These are phyloP conservation scores for Ophiostoma piceae DNA, from an alignment of 2,329 filamentous ascomycete species.

Conservation along the genomic window DNA sequence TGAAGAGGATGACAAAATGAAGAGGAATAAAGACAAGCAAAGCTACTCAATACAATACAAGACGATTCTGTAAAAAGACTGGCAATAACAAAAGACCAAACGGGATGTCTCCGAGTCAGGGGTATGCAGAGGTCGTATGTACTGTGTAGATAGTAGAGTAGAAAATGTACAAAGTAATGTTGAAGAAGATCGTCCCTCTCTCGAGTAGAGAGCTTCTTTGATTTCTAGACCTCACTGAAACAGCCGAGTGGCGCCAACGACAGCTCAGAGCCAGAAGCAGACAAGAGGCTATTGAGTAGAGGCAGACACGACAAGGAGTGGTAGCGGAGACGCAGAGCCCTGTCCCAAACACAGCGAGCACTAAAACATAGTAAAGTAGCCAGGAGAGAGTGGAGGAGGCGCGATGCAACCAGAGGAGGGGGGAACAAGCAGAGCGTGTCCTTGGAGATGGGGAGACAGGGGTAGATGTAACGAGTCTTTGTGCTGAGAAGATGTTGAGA, in stretches of 20 bases:
- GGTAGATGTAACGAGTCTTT: not conserved
- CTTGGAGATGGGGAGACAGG: conserved; percentile 18
- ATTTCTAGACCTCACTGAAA: conserved; percentile 31
- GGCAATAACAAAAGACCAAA: not conserved
- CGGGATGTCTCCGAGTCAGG: conserved; percentile 13
- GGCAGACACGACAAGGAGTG: conserved; percentile 19
- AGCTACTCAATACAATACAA: not conserved
- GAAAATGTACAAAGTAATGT: not conserved
- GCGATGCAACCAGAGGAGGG: conserved; percentile 19
- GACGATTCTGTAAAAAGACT: not conserved
- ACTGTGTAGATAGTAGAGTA: not conserved
- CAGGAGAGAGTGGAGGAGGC: conserved; percentile 17
- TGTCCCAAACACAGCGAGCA: not conserved
- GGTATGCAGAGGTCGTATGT: not conserved
- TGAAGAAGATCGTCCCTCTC: not conserved
- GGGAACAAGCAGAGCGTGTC: conserved; percentile 15
- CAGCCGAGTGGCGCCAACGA: conserved; percentile 32
- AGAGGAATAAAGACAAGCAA: not conserved
- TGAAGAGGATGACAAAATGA: not conserved
- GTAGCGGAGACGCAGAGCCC: not conserved
- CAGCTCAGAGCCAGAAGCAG: conserved; percentile 18
- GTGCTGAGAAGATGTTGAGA: not conserved
- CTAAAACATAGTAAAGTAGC: conserved; percentile 18
- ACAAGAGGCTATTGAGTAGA: conserved; percentile 14
- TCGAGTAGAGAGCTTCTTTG: not conserved